Evolutionary conservation across 352 stramenopile species (phyloP), one percentile per base, ranked within the genome.

Genomic region (Paralagenidium karlingii): DNA sequence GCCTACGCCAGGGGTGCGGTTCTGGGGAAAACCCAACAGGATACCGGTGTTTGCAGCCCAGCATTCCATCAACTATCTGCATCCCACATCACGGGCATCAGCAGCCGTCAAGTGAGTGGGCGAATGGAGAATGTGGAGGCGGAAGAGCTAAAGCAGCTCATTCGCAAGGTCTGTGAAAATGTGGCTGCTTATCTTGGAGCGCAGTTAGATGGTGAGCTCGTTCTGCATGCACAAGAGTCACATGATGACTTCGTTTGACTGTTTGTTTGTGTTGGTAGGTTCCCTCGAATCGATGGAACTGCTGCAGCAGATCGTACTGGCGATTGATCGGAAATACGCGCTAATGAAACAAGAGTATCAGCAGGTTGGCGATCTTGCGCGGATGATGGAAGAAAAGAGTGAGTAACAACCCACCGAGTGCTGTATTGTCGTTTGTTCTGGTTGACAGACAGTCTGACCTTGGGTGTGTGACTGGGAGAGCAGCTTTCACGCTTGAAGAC

Each of bases 261-360:
- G n/a, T n/a, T n/a, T 3, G 20, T 13, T 24, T 39, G 3, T 41
- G 20, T 24, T 18, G 22, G 9, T 26, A 90, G 77, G 68, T 16
- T 87, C 77, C 10, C 46, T 80, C 3, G 77, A 87, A 51, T 74
- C 54, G 20, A 87, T 84, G 68, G 52, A 80, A 40, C 31, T 87
- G 33, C 55, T 87, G 43, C 48, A 80, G 36, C 64, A 67, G 26
- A 68, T 90, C 9, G 52, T 84, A 21, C 44, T 59, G 15, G 61
- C 56, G 10, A 57, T 86, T 34, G 60, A 85, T 28, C 40, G 40
- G 44, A 90, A 86, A 53, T 81, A 85, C 41, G 24, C 47, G 16
- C 38, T 47, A 15, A 87, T 90, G 68, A 60, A 63, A 30, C 51
- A 49, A 0, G 73, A 90, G 34, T 45, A 65, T 34, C 51, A 67